Evolutionary conservation across 345 rosid genomes (phyloP), one percentile per base, ranked within the genome.

Genomic region (Eucalyptus tenuipes): DNA sequence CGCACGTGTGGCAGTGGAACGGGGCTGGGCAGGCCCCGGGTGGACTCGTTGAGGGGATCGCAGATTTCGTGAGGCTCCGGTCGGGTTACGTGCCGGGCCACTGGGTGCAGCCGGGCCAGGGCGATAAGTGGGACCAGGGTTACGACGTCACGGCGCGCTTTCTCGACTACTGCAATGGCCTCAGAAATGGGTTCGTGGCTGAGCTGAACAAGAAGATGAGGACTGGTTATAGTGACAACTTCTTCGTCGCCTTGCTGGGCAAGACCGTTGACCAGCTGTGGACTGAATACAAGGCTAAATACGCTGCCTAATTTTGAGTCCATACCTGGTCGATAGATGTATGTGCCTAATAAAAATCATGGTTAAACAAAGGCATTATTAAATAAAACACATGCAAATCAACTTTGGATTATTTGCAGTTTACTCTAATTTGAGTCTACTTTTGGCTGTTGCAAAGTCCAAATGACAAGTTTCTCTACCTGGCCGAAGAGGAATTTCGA

Each of bases 71-170:
- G 88, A 95, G 97, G 93, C 89, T 96, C 22, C 94, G 92, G 90
- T 95, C 97, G 3, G 93, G 94, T 14, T 94, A 91, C 7, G 89
- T 75, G 9, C 97, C 96, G 12, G 59, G 90, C 86, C 94, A 96
- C 18, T 95, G 97, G 98, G 97, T 93, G 59, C 25, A 90, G 29
- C 92, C 97, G 1, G 98, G 98, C 22, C 87, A 93, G 44, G 97
- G 99, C 2, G 90, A 93, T 49, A 85, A 90, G 64, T 97, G 98
- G 98, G 96, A 97, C 45, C 95, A 96, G 42, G 97, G 98, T 2
- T 96, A 95, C 9, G 98, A 96, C 59, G 94, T 97, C 13, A 96
- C 99, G 4, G 95, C 96, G 1, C 89, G 94, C 88, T 97, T 97
- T 84, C 91, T 97, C 88, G 97, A 97, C 14, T 97, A 96, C 4